These are phyloP conservation scores for Cladosporium phlei DNA, from an alignment of 2,329 filamentous ascomycete species.

Conservation along the genomic window DNA sequence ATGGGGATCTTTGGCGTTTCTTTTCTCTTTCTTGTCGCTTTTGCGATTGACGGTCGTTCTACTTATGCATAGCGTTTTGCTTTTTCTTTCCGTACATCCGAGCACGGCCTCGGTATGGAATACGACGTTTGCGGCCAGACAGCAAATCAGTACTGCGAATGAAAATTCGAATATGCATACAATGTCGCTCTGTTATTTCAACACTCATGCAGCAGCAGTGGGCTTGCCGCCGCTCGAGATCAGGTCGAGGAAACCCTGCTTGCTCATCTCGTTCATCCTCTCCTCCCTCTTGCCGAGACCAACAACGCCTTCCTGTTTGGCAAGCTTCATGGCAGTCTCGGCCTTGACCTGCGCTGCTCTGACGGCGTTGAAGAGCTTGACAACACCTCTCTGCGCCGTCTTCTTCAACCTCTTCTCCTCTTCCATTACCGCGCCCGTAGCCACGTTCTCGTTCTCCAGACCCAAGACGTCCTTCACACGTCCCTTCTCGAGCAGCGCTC, in stretches of 20 bases:
- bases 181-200: neutral
- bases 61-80: neutral
- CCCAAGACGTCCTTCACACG: conserved; percentile 81
- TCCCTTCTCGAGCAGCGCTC: conserved; percentile 74
- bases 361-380: conserved; percentile 95
- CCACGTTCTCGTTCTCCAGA: conserved; percentile 47
- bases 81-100: neutral
- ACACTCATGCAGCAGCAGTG: conserved; percentile 9
- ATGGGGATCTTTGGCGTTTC: neutral
- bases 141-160: neutral
- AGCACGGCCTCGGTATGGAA: neutral
- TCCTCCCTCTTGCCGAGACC: conserved; percentile 78
- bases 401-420: conserved; percentile 77
- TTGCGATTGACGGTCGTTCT: neutral
- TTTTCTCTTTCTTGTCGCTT: neutral
- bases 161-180: neutral
- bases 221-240: conserved; percentile 59
- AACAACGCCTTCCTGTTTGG: conserved; percentile 67
- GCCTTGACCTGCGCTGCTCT: conserved; percentile 87
- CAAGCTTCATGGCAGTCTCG: conserved; percentile 66
- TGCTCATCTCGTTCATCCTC: conserved; percentile 91
- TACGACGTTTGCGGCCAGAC: neutral
- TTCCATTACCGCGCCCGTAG: conserved; percentile 54
- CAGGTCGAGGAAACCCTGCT: conserved; percentile 90
- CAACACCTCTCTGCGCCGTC: conserved; percentile 86